Evolutionary conservation across 2,329 filamentous ascomycete genomes (phyloP).

Genomic region (Amylocarpus encephaloides): DNA sequence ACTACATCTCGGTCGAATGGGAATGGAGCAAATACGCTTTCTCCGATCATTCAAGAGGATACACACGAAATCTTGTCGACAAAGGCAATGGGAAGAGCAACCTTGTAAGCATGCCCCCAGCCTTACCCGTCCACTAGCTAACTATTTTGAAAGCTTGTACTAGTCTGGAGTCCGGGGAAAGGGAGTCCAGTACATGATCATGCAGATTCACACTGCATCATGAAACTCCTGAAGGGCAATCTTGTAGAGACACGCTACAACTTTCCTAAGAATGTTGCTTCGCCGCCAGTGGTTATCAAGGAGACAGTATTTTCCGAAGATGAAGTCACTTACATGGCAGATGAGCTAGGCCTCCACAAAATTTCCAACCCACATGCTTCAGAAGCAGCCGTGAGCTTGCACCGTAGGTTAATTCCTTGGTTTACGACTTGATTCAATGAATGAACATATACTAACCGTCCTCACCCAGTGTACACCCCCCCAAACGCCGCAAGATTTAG

Average conservation of each 20-base stretch:
- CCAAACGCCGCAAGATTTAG: conserved; percentile 81
- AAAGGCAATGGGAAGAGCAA: conserved; percentile 69
- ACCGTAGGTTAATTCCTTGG: conserved; percentile 44
- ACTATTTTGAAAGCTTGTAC: conserved; percentile 62
- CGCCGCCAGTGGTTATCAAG: conserved; percentile 57
- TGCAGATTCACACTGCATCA: conserved; percentile 83
- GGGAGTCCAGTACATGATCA: conserved; percentile 83
- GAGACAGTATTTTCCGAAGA: conserved; percentile 64
- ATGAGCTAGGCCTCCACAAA: conserved; percentile 79
- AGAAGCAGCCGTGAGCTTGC: conserved; percentile 77
- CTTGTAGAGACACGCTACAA: conserved; percentile 77
- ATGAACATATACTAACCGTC: neutral
- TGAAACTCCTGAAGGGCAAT: conserved; percentile 74
- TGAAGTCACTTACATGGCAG: conserved; percentile 84
- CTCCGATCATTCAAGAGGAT: conserved; percentile 61
- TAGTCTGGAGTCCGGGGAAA: conserved; percentile 84
- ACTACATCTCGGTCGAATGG: conserved; percentile 60
- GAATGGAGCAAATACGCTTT: conserved; percentile 75
- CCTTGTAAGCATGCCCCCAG: conserved; percentile 35
- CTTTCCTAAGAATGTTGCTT: conserved; percentile 54
- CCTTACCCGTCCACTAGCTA: neutral
- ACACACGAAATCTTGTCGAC: conserved; percentile 85
- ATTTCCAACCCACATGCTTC: conserved; percentile 67
- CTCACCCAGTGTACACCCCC: conserved; percentile 64
- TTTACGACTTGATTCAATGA: neutral